These are phyloP conservation scores for Musa itinerans DNA, from an alignment of 176 grass and related monocot species.

Conservation along the genomic window DNA sequence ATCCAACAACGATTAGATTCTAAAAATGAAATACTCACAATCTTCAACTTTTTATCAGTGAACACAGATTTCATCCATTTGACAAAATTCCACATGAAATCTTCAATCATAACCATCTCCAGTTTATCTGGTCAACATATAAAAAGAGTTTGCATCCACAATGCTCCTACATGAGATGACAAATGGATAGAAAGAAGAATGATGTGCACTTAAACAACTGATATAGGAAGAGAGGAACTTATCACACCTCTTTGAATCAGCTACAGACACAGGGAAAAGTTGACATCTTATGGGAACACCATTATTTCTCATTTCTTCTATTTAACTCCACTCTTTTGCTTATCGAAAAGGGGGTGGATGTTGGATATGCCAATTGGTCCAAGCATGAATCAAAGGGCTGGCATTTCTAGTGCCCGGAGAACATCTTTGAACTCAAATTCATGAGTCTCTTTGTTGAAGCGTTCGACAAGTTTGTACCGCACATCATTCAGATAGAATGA, in stretches of 20 bases:
- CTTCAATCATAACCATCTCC: too few relatives aligned
- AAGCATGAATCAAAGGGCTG: constrained; percentile 40
- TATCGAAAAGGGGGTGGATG: not conserved
- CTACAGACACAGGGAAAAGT: not conserved
- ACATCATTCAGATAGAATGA: constrained; percentile 86
- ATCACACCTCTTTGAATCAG: not conserved
- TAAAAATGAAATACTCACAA: too few relatives aligned
- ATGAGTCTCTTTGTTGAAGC: constrained; percentile 74
- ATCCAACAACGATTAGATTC: too few relatives aligned
- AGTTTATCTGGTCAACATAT: too few relatives aligned
- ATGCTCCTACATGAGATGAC: not conserved
- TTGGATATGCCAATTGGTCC: not conserved
- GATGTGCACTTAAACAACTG: not conserved
- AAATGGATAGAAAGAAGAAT: not conserved
- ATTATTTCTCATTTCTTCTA: not conserved
- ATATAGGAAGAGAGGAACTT: not conserved
- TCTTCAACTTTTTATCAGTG: too few relatives aligned
- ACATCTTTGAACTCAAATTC: constrained; percentile 90
- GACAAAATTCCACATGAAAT: too few relatives aligned
- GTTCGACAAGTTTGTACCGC: constrained; percentile 70
- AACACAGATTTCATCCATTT: too few relatives aligned
- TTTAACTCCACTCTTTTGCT: not conserved
- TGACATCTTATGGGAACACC: not conserved
- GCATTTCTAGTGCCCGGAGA: constrained; percentile 78
- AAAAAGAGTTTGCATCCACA: too few relatives aligned